Conservation (phyloP, 2,329 filamentous ascomycete genomes). For the Aspergillus bombycis region DNA sequence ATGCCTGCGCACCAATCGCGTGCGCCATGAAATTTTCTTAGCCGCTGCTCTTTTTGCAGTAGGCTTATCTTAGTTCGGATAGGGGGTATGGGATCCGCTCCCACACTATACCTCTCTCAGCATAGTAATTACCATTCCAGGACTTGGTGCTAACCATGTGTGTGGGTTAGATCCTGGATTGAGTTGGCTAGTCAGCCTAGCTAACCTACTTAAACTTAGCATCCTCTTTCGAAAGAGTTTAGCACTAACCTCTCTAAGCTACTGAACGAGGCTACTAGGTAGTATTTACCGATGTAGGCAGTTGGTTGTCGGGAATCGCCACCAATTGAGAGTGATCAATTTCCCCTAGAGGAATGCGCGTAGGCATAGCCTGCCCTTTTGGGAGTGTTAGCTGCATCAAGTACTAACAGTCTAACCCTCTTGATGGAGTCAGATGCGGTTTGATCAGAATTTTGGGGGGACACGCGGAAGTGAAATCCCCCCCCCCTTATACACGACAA, state of each 20-base stretch:
- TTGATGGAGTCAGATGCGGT: neutral
- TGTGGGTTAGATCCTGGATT: slow-evolving; percentile 3
- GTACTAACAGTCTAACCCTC: neutral
- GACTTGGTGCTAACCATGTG: slow-evolving; percentile 3
- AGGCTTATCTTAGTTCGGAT: slow-evolving; percentile 2
- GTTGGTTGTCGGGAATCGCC: slow-evolving; percentile 4
- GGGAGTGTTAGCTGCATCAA: neutral
- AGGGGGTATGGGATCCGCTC: neutral
- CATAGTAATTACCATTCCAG: neutral
- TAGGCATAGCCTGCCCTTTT: neutral
- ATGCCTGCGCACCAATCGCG: slow-evolving; percentile 6
- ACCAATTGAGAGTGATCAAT: slow-evolving; percentile 1
- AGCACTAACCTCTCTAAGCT: neutral
- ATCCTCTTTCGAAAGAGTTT: neutral
- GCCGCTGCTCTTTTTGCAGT: neutral
- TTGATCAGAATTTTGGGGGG: neutral
- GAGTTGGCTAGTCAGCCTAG: neutral
- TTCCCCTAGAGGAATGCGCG: slow-evolving; percentile 7
- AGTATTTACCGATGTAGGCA: neutral
- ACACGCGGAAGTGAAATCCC: neutral
- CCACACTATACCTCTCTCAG: neutral
- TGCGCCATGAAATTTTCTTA: neutral
- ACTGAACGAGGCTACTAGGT: neutral
- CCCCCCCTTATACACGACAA: neutral
- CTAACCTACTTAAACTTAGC: neutral